A percentile compares a stretch with the other conserved stretches of the same genome.
Conservation (phyloP, 768 basidiomycete genomes). For the Leccinum sublutescens region DNA sequence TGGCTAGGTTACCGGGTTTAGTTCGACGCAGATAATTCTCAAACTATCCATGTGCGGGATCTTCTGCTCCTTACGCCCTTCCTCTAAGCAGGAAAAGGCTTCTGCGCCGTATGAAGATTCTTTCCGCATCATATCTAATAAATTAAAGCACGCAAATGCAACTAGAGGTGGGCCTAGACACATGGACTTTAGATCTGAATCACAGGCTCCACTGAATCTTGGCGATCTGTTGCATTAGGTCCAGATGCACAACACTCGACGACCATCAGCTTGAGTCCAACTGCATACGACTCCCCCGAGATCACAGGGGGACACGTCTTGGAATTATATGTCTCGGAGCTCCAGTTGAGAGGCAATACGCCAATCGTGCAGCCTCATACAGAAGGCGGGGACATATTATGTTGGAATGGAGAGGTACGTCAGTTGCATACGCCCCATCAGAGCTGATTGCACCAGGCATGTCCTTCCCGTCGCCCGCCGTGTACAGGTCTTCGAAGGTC, state of each 20-base stretch:
- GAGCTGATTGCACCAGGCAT: background rate
- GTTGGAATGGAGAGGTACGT: conserved; percentile 84
- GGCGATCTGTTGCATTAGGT: conserved; percentile 39
- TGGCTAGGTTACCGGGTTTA: background rate
- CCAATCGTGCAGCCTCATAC: conserved; percentile 70
- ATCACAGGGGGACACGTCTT: conserved; percentile 23
- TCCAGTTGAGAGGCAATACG: conserved; percentile 62
- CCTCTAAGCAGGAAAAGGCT: conserved; percentile 6
- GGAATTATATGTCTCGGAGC: conserved; percentile 71
- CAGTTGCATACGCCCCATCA: background rate
- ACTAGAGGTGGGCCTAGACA: conserved; percentile 47
- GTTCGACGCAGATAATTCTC: background rate
- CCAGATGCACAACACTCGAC: conserved; percentile 57
- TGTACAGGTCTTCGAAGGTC: conserved; percentile 68
- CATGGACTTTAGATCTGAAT: background rate
- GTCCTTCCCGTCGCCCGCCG: background rate
- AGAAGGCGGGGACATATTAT: conserved; percentile 56
- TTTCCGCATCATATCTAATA: conserved; percentile 27
- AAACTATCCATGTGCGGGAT: conserved; percentile 65
- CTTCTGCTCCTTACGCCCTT: conserved; percentile 43
- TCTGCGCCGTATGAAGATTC: conserved; percentile 7
- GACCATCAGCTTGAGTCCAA: conserved; percentile 17
- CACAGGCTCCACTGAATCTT: background rate
- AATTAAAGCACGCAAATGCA: conserved; percentile 50
- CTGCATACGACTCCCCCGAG: background rate